Base-by-base conservation (phyloP, 2,329 filamentous ascomycete species). In the Daldinia eschscholtzii region DNA sequence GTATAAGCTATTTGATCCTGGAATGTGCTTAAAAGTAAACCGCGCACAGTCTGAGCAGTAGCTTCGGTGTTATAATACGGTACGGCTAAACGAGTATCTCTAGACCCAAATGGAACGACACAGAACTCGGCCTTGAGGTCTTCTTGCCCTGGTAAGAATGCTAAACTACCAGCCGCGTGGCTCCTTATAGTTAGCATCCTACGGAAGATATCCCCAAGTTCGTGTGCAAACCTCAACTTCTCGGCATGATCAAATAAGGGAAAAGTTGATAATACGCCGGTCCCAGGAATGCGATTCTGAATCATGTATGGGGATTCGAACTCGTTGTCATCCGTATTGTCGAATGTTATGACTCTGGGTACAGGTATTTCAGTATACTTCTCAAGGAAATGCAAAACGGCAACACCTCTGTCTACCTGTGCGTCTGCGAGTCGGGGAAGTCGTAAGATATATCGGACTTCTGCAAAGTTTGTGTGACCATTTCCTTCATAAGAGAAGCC, bases 341-440 rank as follows among this genome's bases (percentile, higher is more conserved):
- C 64, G 18, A 57, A 74, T 4, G n/a, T 7, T 1, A 70, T 33
- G 3, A 72, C 59, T 15, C 10, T 26, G 1, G 72, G 67, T 1
- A 58, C 33, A 1, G 65, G 63, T 13, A 74, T 72, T 3, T 41
- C 7, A 7, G 72, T 68, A 39, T 72, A 18, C 13, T n/a, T 52
- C 5, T 63, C 41, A 3, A 74, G 3, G 23, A 72, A 70, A 0
- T 18, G 13, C 4, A 74, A 52, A 6, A 37, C n/a, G 15, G 71
- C 71, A 1, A 69, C 62, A 12, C 70, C 65, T 3, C 48, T 44
- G 3, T 62, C 64, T 20, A 73, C 13, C 37, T 52, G 64, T 18
- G 37, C 15, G 15, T 6, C 28, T 28, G 64, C 48, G 28, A n/a
- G 26, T 13, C 57, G 41, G 7, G 64, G 64, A 35, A 70, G 9